Percentiles rank a stretch among this genome's conserved stretches.
Evolutionary conservation across 83 land plant genomes (phyloP).

Genomic region (Thuja plicata): DNA sequence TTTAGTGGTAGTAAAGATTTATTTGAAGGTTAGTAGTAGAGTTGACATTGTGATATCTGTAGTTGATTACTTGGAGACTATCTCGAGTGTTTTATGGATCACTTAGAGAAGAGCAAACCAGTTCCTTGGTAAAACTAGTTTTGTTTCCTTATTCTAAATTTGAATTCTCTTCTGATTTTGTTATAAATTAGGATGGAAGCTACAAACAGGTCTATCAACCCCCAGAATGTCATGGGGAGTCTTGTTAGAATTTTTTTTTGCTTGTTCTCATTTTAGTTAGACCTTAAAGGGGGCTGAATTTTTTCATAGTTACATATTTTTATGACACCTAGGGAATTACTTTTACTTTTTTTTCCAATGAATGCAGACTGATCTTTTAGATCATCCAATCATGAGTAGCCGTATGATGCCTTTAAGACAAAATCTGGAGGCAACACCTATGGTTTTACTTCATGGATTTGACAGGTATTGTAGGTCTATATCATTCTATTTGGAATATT

Average conservation of each 20-base stretch:
- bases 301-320: background rate
- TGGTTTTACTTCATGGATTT: slow-evolving; percentile 90
- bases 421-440: slow-evolving; percentile 35
- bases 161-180: background rate
- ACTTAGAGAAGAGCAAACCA: background rate
- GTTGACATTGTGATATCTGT: too few species aligned
- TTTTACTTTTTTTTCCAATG: slow-evolving; percentile 2
- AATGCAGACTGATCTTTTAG: slow-evolving; percentile 53
- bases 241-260: background rate
- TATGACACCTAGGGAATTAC: too few species aligned
- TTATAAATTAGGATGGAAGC: background rate
- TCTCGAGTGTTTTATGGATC: too few species aligned
- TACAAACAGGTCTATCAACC: background rate
- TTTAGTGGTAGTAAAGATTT: too few species aligned
- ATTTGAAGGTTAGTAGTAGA: too few species aligned
- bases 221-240: too few species aligned
- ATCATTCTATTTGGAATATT: too few species aligned
- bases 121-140: background rate
- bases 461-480: too few species aligned
- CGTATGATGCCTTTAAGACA: slow-evolving; percentile 62
- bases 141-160: background rate
- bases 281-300: background rate
- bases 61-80: too few species aligned
- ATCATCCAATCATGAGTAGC: slow-evolving; percentile 72
- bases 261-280: background rate